A percentile compares a stretch with the other conserved stretches of the same genome.
phyloP scores from a whole-genome alignment of 2,329 filamentous ascomycete genomes.

The Chaetomiaceae sp. region DNA sequence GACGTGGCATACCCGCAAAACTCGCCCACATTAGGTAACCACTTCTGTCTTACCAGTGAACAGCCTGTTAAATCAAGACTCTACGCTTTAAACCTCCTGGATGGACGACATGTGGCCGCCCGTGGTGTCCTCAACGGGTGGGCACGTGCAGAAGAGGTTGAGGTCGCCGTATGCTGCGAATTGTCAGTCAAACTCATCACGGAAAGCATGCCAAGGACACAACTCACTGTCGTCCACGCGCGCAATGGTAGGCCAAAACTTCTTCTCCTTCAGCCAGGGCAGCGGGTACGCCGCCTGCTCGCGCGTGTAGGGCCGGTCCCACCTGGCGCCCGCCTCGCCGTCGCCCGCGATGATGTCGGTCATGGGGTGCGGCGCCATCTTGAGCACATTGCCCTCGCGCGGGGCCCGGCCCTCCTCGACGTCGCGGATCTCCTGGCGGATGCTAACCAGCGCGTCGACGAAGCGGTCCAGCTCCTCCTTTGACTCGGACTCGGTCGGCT shows the following conservation, averaged over 20 bases:
- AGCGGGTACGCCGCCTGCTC: conserved; percentile 85
- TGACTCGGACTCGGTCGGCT: conserved; percentile 90
- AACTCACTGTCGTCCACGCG: conserved; percentile 79
- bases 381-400: conserved; percentile 73
- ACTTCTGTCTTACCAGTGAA: too few relatives aligned
- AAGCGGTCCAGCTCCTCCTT: conserved; percentile 91
- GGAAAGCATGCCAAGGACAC: not conserved
- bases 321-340: conserved; percentile 48
- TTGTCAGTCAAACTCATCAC: conserved; percentile 15
- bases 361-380: conserved; percentile 82
- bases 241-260: conserved; percentile 90
- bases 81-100: conserved; percentile 8
- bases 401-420: conserved; percentile 75
- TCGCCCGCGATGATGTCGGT: conserved; percentile 65
- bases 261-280: conserved; percentile 81
- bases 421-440: conserved; percentile 76
- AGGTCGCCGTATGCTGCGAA: conserved; percentile 75
- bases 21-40: too few relatives aligned
- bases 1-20: too few relatives aligned
- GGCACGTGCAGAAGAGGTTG: conserved; percentile 93
- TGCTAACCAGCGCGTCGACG: conserved; percentile 81
- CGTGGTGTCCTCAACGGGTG: conserved; percentile 65
- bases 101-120: conserved; percentile 21
- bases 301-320: conserved; percentile 75
- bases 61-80: too few relatives aligned